Evolutionary conservation across 306 rosid species (phyloP).

Genomic region (Vachellia pachyceras): DNA sequence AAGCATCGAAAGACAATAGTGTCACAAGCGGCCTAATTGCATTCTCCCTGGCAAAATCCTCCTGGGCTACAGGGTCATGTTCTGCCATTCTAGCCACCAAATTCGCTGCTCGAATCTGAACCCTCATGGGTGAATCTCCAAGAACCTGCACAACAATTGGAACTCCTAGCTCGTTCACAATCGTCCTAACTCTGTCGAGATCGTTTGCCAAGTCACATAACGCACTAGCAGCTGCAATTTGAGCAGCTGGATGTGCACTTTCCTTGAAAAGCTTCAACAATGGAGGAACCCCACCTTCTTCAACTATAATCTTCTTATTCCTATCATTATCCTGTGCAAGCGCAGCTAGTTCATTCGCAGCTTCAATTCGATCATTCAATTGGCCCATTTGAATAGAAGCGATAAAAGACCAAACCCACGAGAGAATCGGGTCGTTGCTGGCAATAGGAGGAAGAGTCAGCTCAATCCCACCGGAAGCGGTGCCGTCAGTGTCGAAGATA

Average conservation of each 20-base stretch:
- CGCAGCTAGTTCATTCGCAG: slow-evolving; percentile 61
- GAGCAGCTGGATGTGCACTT: slow-evolving; percentile 52
- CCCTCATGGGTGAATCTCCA: slow-evolving; percentile 61
- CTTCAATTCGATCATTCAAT: slow-evolving; percentile 62
- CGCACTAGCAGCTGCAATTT: slow-evolving; percentile 61
- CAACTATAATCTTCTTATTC: slow-evolving; percentile 72
- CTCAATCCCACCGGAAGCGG: slow-evolving; percentile 46
- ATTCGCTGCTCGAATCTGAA: slow-evolving; percentile 58
- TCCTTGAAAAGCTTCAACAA: slow-evolving; percentile 75
- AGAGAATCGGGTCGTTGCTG: slow-evolving; percentile 76
- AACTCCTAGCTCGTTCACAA: slow-evolving; percentile 60
- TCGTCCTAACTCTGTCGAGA: slow-evolving; percentile 53
- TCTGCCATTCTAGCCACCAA: slow-evolving; percentile 76
- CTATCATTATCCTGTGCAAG: slow-evolving; percentile 71
- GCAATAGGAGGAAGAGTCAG: slow-evolving; percentile 74
- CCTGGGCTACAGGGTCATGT: slow-evolving; percentile 65
- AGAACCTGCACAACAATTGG: slow-evolving; percentile 66
- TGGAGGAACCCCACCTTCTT: slow-evolving; percentile 72
- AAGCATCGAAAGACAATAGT: slow-evolving; percentile 59
- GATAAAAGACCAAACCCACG: slow-evolving; percentile 83
- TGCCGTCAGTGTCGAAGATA: slow-evolving; percentile 54
- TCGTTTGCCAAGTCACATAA: slow-evolving; percentile 57
- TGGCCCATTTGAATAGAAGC: slow-evolving; percentile 76
- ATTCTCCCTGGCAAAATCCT: slow-evolving; percentile 75
- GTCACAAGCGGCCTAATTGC: slow-evolving; percentile 71